Base-by-base conservation (phyloP, 2,329 filamentous ascomycete genomes). In the Aspergillus brasiliensis region DNA sequence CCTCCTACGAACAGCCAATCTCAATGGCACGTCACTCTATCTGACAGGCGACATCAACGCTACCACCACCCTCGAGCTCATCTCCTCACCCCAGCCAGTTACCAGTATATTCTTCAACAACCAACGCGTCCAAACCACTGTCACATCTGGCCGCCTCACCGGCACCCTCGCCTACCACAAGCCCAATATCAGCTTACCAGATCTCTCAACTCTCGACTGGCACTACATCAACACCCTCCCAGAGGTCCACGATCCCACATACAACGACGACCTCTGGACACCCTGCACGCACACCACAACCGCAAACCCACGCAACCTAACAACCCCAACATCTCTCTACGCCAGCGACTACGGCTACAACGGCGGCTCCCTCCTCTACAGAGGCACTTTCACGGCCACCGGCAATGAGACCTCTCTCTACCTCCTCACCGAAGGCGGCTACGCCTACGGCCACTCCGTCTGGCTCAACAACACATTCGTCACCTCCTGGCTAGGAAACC, bases 291-390 rank as follows among this genome's bases (percentile, higher is more conserved):
- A 49, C 15, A 53, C 3, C 1, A 28, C 23, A 3, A 64, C 58
- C 8, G 37, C 61, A 47, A 67, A 66, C 34, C 59, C 62, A 11
- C 47, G 54, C 3, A 34, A 54, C 3, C 57, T 66, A 4, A 58
- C 55, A 2, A 73, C 69, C 0, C 70, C 71, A 1, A 65, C 40
- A 3, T 67, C 47, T 17, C 56, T 75, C 5, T 72, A 75, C 57
- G 66, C 65, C 4, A 65, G 64, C 55, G 72, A 73, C 46, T 75
- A 73, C 40, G 71, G 73, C 21, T 75, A 67, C 46, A 64, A 74
- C 40, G 62, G 61, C 1, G 69, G 71, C 3, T 69, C 68, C 13
- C 27, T 74, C 0, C 31, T 75, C 15, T 73, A 69, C 55, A 66
- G 70, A 2, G 71, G 70, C 17, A 65, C 70, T 44, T 75, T 75